These are phyloP conservation scores for Aspergillus tubingensis DNA, from an alignment of 2,329 filamentous ascomycete species.

Conservation along the genomic window DNA sequence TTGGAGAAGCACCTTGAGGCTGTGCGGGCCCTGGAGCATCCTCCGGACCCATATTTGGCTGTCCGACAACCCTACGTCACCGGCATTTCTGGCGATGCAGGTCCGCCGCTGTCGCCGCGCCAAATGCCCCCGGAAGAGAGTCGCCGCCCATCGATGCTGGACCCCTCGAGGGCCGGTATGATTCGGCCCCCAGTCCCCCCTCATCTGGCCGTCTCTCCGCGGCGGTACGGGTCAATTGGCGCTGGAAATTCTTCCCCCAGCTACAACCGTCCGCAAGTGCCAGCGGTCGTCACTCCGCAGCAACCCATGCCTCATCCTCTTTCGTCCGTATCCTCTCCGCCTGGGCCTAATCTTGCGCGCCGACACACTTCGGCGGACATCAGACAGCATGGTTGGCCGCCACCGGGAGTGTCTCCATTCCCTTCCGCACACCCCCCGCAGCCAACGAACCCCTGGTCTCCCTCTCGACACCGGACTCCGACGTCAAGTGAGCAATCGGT, in stretches of 20 bases:
- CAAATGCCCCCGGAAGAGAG: constrained; percentile 84
- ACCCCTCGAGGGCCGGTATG: constrained; percentile 63
- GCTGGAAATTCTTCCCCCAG: constrained; percentile 68
- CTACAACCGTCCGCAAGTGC: constrained; percentile 69
- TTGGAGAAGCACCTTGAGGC: constrained; percentile 63
- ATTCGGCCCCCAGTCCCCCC: constrained; percentile 78
- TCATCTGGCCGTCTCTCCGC: constrained; percentile 75
- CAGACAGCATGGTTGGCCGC: constrained; percentile 77
- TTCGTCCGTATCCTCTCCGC: constrained; percentile 58
- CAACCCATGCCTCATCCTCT: constrained; percentile 68
- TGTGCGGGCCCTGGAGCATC: constrained; percentile 57
- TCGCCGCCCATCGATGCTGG: constrained; percentile 68
- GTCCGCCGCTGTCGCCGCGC: constrained; percentile 77
- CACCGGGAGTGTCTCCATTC: constrained; percentile 62
- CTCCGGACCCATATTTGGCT: constrained; percentile 66
- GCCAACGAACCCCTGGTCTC: constrained; percentile 65
- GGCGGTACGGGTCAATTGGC: constrained; percentile 85
- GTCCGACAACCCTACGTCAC: constrained; percentile 68
- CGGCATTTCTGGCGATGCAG: constrained; percentile 64
- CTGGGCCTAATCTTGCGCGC: constrained; percentile 69
- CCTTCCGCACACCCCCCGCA: constrained; percentile 65
- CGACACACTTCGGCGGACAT: constrained; percentile 96
- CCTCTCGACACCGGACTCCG: constrained; percentile 60
- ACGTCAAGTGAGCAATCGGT: constrained; percentile 62
- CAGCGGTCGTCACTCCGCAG: constrained; percentile 66